Evolutionary conservation across 768 basidiomycete genomes (phyloP), one percentile per base, ranked within the genome.

Genomic region (Boletus rubescentipes): DNA sequence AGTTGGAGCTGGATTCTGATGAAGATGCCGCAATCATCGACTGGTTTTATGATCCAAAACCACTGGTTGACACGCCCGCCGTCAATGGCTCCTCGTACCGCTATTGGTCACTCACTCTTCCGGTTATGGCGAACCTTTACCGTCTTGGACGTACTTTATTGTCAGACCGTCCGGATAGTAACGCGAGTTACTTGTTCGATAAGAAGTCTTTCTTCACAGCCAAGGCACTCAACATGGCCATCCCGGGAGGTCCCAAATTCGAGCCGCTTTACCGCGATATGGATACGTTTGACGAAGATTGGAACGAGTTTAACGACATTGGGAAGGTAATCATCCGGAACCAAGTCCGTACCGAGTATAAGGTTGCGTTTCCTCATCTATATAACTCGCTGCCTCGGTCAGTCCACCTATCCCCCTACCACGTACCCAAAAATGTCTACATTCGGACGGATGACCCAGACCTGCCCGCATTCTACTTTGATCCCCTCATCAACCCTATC

Each of bases 401-500:
- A 23, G 94, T 99, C 51, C 89, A 83, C 49, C 87, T 99, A 49
- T 89, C 91, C 18, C 83, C 88, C 11, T 98, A 98, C 70, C 97
- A 99, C 67, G 78, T 78, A 26, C 91, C 94, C 23, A 98, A 98
- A 79, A 98, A 92, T 69, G 94, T 99, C 48, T 99, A 98, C 74
- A 98, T 99, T 71, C 92, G 95, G 54, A 98, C 95, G 32, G 97
- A 99, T 57, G 95, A 99, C 66, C 97, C 97, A n/a, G 96, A 99
- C 75, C 81, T 99, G 18, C 96, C 96, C 12, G 94, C 97, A 0
- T 99, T 98, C 77, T 98, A 98, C 75, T 99, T 97, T 67, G 97
- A 98, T 71, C 95, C 96, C 3, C 84, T 98, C 62, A 97, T 99
- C 72, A 98, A 99, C 69, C 97, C 96, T 8, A 91, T 98, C 59